Percentiles rank a stretch among this genome's conserved stretches.
Evolutionary conservation across 192 early-diverging fungal genomes (phyloP).

Genomic region (Bifiguratus adelaidae): DNA sequence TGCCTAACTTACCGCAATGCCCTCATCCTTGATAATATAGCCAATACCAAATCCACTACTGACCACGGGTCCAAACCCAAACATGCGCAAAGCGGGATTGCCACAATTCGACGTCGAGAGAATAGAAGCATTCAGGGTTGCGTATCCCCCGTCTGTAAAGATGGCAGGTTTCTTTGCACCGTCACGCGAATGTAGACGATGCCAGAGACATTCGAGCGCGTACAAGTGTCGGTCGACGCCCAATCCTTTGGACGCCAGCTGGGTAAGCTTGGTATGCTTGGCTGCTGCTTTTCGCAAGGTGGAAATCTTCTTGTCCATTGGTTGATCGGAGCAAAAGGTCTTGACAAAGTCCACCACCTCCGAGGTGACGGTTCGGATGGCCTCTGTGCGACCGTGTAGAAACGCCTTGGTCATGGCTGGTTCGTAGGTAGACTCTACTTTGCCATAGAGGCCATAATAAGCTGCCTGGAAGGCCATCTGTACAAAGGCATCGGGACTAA

Average conservation of each 20-base stretch:
- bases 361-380: slow-evolving; percentile 57
- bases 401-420: slow-evolving; percentile 63
- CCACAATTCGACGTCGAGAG: slow-evolving; percentile 58
- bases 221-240: slow-evolving; percentile 88
- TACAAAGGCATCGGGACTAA: slow-evolving; percentile 54
- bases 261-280: slow-evolving; percentile 52
- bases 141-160: slow-evolving; percentile 38
- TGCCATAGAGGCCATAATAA: slow-evolving; percentile 64
- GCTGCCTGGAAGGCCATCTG: slow-evolving; percentile 79
- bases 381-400: slow-evolving; percentile 76
- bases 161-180: slow-evolving; percentile 19
- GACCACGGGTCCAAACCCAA: slow-evolving; percentile 77
- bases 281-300: slow-evolving; percentile 47
- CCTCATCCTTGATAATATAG: slow-evolving; percentile 55
- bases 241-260: slow-evolving; percentile 55
- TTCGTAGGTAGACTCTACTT: slow-evolving; percentile 64
- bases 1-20: slow-evolving; percentile 25
- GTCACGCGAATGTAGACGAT: slow-evolving; percentile 13
- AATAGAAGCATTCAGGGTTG: slow-evolving; percentile 41
- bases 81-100: slow-evolving; percentile 53
- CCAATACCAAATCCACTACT: slow-evolving; percentile 78
- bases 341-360: slow-evolving; percentile 54
- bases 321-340: slow-evolving; percentile 45
- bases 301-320: slow-evolving; percentile 24
- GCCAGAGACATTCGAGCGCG: slow-evolving; percentile 57